These are phyloP conservation scores for Sesbania bispinosa DNA, from an alignment of 306 rosid species.

Conservation along the genomic window DNA sequence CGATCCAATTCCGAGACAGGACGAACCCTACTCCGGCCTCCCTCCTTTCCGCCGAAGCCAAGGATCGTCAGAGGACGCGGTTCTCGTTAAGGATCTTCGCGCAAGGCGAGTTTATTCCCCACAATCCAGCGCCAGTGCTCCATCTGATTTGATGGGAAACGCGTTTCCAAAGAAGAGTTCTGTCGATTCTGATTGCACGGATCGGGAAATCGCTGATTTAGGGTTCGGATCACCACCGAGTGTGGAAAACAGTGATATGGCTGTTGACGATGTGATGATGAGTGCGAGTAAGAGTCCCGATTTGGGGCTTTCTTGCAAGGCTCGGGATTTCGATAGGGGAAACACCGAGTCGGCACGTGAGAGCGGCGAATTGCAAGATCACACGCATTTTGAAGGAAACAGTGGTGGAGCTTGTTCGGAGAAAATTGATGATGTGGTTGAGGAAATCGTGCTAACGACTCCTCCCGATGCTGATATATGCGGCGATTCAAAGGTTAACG, in stretches of 20 bases:
- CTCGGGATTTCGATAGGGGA: background rate
- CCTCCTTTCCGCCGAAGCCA: no score
- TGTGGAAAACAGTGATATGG: background rate
- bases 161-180: background rate
- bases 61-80: background rate
- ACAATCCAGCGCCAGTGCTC: background rate
- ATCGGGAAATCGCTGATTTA: background rate
- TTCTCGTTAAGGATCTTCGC: constrained; percentile 33
- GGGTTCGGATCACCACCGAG: background rate
- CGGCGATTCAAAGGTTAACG: background rate
- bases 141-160: background rate
- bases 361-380: background rate
- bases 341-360: background rate
- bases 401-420: background rate
- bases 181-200: background rate
- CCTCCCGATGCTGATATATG: constrained; percentile 35
- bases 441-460: constrained; percentile 20
- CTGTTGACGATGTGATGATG: background rate
- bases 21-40: background rate
- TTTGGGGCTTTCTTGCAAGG: constrained; percentile 12
- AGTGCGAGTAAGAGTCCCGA: constrained; percentile 3
- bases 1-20: background rate
- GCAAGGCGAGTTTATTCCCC: constrained; percentile 59
- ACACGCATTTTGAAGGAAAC: background rate
- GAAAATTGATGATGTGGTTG: constrained; percentile 7